Conservation (phyloP, 139 green algal species). For the Chlorella sp. region DNA sequence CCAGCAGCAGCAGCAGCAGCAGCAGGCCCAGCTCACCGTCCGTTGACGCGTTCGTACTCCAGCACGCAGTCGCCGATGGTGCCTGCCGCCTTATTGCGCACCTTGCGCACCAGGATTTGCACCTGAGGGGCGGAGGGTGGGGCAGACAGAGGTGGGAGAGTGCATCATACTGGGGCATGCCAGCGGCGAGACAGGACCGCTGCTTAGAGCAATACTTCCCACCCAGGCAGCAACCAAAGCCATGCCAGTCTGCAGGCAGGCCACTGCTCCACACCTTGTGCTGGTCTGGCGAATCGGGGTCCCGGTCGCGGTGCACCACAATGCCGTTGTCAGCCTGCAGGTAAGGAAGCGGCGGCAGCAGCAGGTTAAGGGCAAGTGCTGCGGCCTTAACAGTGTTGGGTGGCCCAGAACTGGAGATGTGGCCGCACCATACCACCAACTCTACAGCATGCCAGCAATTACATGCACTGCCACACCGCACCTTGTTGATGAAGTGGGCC, state of each 20-base stretch:
- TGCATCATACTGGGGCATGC: too few relatives aligned
- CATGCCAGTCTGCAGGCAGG: too few relatives aligned
- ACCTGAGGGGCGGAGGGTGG: slow-evolving; percentile 38
- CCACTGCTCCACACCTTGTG: slow-evolving; percentile 7
- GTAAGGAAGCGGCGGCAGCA: too few relatives aligned
- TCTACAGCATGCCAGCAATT: too few relatives aligned
- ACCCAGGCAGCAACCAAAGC: too few relatives aligned
- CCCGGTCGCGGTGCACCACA: slow-evolving; percentile 90
- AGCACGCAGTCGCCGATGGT: slow-evolving; percentile 78
- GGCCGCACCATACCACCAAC: too few relatives aligned
- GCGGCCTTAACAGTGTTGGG: too few relatives aligned
- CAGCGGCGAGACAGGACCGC: too few relatives aligned
- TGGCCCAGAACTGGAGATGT: too few relatives aligned
- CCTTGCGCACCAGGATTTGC: slow-evolving; percentile 73
- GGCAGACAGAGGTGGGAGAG: not conserved
- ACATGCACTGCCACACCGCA: too few relatives aligned
- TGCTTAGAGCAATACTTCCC: too few relatives aligned
- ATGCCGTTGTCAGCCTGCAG: slow-evolving; percentile 88
- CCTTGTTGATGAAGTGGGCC: slow-evolving; percentile 98
- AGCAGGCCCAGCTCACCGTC: slow-evolving; percentile 38
- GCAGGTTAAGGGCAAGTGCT: too few relatives aligned
- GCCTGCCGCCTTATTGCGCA: slow-evolving; percentile 94
- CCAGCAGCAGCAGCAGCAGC: not conserved
- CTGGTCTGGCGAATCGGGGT: slow-evolving; percentile 49
- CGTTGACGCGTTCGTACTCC: slow-evolving; percentile 64